Conservation (phyloP, 495 filamentous ascomycete species). For the Podospora pseudocomata region DNA sequence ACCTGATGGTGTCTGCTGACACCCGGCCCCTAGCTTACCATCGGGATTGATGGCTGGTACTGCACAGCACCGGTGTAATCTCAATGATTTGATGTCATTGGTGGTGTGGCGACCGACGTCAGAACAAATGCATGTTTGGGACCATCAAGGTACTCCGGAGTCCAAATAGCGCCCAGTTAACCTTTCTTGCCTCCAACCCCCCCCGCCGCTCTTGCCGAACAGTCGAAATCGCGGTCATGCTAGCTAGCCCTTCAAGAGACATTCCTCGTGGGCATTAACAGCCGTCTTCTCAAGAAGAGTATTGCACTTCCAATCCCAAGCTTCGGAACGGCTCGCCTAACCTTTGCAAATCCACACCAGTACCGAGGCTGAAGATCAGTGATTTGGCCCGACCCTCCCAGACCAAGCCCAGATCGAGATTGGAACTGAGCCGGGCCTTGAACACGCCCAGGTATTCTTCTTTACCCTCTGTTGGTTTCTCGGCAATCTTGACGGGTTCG, state of each 20-base stretch:
- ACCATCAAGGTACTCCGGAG: background rate
- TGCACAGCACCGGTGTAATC: background rate
- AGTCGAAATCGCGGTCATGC: background rate
- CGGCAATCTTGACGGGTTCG: conserved; percentile 8
- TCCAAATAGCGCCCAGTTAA: background rate
- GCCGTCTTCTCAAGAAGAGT: conserved; percentile 68
- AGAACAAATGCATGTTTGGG: background rate
- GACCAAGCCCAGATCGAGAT: conserved; percentile 74
- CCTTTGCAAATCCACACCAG: conserved; percentile 69
- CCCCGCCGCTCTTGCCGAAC: background rate
- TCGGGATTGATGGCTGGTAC: background rate
- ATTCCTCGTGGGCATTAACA: background rate
- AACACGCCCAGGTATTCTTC: conserved; percentile 80
- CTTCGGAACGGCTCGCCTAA: conserved; percentile 65
- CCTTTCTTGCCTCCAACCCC: too few relatives aligned
- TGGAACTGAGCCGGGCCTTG: conserved; percentile 83
- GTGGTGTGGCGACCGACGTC: background rate
- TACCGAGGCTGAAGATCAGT: conserved; percentile 83
- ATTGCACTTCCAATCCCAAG: conserved; percentile 84
- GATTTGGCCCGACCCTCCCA: conserved; percentile 96
- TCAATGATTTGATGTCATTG: background rate
- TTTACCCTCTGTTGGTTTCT: conserved; percentile 28
- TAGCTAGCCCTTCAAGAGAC: background rate
- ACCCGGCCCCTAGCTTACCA: background rate
- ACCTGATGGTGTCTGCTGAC: background rate